Evolutionary conservation across 2,329 filamentous ascomycete species (phyloP).

Genomic region (Diaporthe amygdali): DNA sequence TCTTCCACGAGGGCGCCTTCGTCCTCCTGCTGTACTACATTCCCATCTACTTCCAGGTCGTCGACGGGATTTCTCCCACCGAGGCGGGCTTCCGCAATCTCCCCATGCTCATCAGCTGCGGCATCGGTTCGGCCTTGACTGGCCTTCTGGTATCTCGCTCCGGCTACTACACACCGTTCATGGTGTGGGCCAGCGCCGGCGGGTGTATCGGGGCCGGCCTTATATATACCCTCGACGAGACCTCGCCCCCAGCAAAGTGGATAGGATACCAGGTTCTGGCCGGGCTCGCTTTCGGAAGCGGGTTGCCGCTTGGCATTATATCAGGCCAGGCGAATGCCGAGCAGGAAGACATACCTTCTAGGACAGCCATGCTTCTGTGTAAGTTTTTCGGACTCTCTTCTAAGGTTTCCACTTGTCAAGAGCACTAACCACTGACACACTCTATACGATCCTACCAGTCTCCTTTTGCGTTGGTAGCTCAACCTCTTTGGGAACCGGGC

Average conservation of each 20-base stretch:
- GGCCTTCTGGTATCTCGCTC: not conserved
- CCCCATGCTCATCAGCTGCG: conserved; percentile 3
- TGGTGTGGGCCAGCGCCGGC: not conserved
- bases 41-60: conserved; percentile 11
- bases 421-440: not conserved
- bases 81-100: conserved; percentile 4
- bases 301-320: not conserved
- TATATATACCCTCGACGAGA: not conserved
- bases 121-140: not conserved
- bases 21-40: not conserved
- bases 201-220: not conserved
- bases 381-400: not conserved
- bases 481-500: not conserved
- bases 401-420: too few species aligned
- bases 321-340: not conserved
- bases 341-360: not conserved
- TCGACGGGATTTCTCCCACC: not conserved
- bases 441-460: not conserved
- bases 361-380: conserved; percentile 8
- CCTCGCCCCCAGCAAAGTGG: not conserved
- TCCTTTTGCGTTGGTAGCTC: conserved; percentile 2
- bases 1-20: conserved; percentile 3
- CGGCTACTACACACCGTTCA: not conserved
- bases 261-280: conserved; percentile 17
- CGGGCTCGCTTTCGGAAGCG: not conserved